phyloP scores from a whole-genome alignment of 148 eudicot genomes.

The Chenopodium formosanum region DNA sequence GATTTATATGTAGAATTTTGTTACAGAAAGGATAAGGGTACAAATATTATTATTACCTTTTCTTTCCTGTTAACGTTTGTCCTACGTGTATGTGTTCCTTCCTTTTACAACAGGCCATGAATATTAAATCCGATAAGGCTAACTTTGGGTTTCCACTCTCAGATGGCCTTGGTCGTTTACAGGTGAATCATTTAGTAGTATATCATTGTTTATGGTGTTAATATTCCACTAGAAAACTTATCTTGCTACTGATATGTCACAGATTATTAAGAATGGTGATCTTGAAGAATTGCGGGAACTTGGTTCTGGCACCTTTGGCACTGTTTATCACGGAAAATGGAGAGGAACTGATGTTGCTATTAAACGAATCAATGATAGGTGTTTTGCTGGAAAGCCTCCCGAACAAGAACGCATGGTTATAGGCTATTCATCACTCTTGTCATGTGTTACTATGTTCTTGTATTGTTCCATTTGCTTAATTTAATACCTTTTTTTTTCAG shows the following conservation, averaged over 20 bases:
- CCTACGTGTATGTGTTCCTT: conserved; percentile 10
- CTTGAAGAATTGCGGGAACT: conserved; percentile 89
- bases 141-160: conserved; percentile 73
- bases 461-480: conserved; percentile 3
- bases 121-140: conserved; percentile 61
- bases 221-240: neutral
- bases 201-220: neutral
- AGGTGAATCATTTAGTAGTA: conserved; percentile 49
- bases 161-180: conserved; percentile 69
- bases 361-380: conserved; percentile 85
- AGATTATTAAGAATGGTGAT: conserved; percentile 86
- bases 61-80: neutral
- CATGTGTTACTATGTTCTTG: neutral
- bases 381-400: conserved; percentile 87
- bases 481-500: conserved; percentile 29
- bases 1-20: conserved; percentile 7
- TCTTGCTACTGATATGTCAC: conserved; percentile 11
- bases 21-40: neutral
- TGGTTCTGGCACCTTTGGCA: conserved; percentile 97
- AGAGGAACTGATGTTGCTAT: conserved; percentile 98
- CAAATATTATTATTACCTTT: neutral
- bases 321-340: conserved; percentile 98
- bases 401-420: conserved; percentile 89
- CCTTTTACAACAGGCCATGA: conserved; percentile 45
- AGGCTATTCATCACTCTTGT: conserved; percentile 1